phyloP scores from a whole-genome alignment of 441 rosid genomes.

The Cnidoscolus chayamansa region DNA sequence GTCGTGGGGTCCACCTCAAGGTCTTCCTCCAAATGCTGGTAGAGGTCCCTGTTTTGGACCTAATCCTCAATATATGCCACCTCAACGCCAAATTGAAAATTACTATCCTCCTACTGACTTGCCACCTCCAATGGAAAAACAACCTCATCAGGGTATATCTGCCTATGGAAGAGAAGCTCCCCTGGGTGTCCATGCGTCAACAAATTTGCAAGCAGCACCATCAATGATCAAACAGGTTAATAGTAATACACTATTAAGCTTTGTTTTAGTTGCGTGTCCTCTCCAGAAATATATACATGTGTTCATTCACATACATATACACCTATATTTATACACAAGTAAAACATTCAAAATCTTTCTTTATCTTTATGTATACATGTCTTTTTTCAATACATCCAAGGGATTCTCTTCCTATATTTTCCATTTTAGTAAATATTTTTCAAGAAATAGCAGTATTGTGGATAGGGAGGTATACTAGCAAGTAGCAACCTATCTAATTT shows the following conservation, averaged over 20 bases:
- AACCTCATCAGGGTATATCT: conserved; percentile 91
- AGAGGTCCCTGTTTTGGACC: conserved; percentile 74
- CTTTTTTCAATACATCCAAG: too few species aligned
- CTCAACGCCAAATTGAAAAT: conserved; percentile 69
- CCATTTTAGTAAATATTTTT: too few species aligned
- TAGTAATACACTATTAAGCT: neutral
- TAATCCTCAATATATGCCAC: conserved; percentile 78
- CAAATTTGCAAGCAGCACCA: conserved; percentile 59
- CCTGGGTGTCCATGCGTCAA: conserved; percentile 54
- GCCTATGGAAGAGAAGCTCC: conserved; percentile 94
- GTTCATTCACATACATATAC: too few species aligned
- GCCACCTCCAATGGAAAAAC: conserved; percentile 81
- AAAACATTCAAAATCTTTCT: too few species aligned
- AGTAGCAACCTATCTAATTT: too few species aligned
- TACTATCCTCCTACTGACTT: conserved; percentile 75
- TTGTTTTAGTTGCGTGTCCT: too few species aligned
- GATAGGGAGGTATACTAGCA: too few species aligned
- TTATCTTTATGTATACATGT: too few species aligned
- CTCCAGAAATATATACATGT: too few species aligned
- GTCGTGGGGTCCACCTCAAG: conserved; percentile 89
- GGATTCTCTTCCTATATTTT: too few species aligned
- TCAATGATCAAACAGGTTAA: conserved; percentile 91
- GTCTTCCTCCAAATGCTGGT: conserved; percentile 62
- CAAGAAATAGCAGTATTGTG: too few species aligned
- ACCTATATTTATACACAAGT: too few species aligned